Conservation (phyloP, 2,329 filamentous ascomycete genomes). For the Orbilia quercus region DNA sequence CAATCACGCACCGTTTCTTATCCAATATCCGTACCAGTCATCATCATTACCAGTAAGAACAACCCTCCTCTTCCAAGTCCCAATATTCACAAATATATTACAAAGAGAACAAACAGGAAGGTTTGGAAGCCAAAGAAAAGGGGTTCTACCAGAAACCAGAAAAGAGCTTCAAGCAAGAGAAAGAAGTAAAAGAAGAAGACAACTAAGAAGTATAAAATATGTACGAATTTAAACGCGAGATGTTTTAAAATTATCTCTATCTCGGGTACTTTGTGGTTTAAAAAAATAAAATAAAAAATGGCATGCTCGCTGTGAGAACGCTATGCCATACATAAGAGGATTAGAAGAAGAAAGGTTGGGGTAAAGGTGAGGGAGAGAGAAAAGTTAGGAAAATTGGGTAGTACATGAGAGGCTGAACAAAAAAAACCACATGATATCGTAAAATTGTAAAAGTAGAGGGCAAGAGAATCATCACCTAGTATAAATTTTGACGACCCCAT, state of each 20-base stretch:
- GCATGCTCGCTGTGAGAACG: conserved; percentile 34
- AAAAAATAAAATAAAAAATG: conserved; percentile 9
- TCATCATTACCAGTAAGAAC: neutral
- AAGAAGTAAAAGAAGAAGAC: neutral
- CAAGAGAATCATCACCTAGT: conserved; percentile 59
- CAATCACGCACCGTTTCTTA: neutral
- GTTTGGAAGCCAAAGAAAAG: neutral
- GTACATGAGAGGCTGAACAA: conserved; percentile 13
- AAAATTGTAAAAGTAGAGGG: conserved; percentile 9
- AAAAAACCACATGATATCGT: conserved; percentile 11
- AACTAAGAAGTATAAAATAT: conserved; percentile 17
- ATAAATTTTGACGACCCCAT: conserved; percentile 95
- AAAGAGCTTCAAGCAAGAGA: neutral
- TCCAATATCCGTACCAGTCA: neutral
- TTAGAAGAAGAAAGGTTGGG: neutral
- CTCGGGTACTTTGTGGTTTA: conserved; percentile 3
- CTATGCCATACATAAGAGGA: conserved; percentile 34
- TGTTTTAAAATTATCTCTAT: conserved; percentile 40
- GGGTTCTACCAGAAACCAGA: neutral
- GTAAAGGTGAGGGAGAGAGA: neutral
- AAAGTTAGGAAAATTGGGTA: conserved; percentile 13
- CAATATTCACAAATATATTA: conserved; percentile 32
- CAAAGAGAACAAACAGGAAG: conserved; percentile 11
- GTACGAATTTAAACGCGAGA: conserved; percentile 21
- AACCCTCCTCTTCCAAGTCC: conserved; percentile 1